phyloP scores from a whole-genome alignment of 1,139 yeast species.

The Yamadazyma dendronema region DNA sequence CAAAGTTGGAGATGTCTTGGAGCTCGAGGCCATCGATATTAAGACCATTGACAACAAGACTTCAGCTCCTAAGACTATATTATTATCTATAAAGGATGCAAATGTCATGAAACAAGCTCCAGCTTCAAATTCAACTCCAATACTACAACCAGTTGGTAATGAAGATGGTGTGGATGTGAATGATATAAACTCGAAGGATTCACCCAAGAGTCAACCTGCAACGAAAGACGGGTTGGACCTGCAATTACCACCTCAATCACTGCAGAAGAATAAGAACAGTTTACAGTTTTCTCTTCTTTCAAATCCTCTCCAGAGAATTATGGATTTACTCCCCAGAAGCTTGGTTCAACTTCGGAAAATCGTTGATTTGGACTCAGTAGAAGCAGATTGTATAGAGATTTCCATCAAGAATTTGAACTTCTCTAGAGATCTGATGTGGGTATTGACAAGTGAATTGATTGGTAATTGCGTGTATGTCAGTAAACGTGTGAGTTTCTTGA shows the following conservation, averaged over 20 bases:
- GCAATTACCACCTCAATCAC: background rate
- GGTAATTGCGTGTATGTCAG: slow-evolving; percentile 65
- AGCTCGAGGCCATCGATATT: slow-evolving; percentile 31
- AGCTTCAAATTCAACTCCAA: slow-evolving; percentile 5
- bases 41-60: background rate
- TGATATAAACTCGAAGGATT: no score
- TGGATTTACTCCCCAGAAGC: slow-evolving; percentile 70
- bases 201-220: no score
- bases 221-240: slow-evolving; percentile 1
- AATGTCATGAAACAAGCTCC: slow-evolving; percentile 4
- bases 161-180: background rate
- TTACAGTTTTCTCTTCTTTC: slow-evolving; percentile 57
- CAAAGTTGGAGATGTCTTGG: slow-evolving; percentile 72
- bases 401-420: slow-evolving; percentile 78
- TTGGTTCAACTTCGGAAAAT: slow-evolving; percentile 52
- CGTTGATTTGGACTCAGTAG: slow-evolving; percentile 40
- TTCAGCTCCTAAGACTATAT: slow-evolving; percentile 6
- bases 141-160: slow-evolving; percentile 1
- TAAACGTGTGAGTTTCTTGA: slow-evolving; percentile 64
- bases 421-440: slow-evolving; percentile 95
- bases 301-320: slow-evolving; percentile 56
- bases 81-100: slow-evolving; percentile 9
- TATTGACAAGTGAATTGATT: slow-evolving; percentile 59
- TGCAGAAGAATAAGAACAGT: slow-evolving; percentile 15
- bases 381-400: slow-evolving; percentile 80